Percentiles rank a stretch among this genome's conserved stretches.
phyloP scores from a whole-genome alignment of 257 asterid genomes.

The Solanum chiquidenum region DNA sequence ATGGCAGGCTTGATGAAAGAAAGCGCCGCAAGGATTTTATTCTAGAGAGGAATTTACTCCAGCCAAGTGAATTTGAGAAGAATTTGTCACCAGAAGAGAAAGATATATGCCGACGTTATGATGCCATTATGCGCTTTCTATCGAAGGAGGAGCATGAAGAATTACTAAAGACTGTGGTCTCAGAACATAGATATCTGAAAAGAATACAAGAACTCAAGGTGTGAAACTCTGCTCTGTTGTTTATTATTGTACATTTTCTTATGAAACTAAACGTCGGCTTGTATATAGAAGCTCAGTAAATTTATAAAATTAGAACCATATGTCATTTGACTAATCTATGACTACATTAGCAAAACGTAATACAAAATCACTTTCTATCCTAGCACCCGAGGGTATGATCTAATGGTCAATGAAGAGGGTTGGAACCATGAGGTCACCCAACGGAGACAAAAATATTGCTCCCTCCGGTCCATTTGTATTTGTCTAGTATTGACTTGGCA shows the following conservation, averaged over 20 bases:
- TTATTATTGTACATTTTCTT: background rate
- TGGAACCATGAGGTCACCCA: background rate
- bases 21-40: slow-evolving; percentile 73
- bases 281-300: background rate
- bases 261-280: background rate
- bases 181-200: background rate
- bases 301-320: background rate
- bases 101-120: background rate
- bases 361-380: background rate
- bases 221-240: background rate
- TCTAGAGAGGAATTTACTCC: slow-evolving; percentile 1
- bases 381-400: background rate
- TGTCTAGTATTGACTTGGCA: background rate
- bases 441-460: background rate
- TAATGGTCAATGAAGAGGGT: background rate
- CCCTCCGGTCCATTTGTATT: background rate
- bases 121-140: background rate
- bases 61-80: background rate
- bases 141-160: background rate
- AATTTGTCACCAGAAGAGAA: background rate
- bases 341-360: background rate
- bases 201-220: background rate
- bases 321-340: background rate
- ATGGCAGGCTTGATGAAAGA: slow-evolving; percentile 80
- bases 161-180: background rate